Evolutionary conservation across 1,284 basidiomycete species (phyloP), one percentile per base, ranked within the genome.

Genomic region (Xerocomus nothofagi): DNA sequence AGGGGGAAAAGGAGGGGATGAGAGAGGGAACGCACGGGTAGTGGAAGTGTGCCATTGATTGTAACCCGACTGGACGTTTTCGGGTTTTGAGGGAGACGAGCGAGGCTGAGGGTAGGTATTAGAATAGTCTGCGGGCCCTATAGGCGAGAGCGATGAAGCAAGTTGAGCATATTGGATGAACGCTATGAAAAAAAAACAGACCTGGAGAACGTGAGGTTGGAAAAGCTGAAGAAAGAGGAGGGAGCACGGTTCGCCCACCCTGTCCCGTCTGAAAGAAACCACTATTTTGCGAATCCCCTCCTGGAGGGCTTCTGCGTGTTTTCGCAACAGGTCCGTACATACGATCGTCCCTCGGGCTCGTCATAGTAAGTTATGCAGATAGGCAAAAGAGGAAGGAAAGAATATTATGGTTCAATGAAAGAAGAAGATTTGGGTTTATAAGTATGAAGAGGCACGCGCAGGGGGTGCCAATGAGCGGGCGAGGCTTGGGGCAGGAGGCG

Each of bases 191-290:
- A 72, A n/a, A 72, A 72, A 75, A 86, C 86, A 79, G 80, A 88
- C 86, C 86, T 88, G 86, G 79, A 84, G 84, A 84, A 81, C 77
- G 81, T 86, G 82, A 87, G 64, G 80, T 82, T 83, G 86, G 86
- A 82, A 88, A 86, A 61, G 81, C 80, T 73, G 83, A 78, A 78
- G 82, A 80, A 80, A 89, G 77, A 80, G 87, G 84, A 82, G 87
- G 87, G 70, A 89, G 82, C 75, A 84, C 79, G 76, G 83, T 82
- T 80, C 84, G 84, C 86, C 84, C 86, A 88, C 86, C 86, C 82
- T 87, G 84, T 78, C 79, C 82, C 75, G 77, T 77, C 72, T 76
- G 76, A 70, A 82, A 87, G 78, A 81, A 85, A 76, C 74, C 80
- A 70, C 73, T 72, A 66, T 63, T 70, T 71, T 80, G 78, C 67